Percentiles rank a stretch among this genome's conserved stretches.
These are phyloP conservation scores for Cavenderia fasciculata DNA, from an alignment of 78 protist genomes.

Conservation along the genomic window DNA sequence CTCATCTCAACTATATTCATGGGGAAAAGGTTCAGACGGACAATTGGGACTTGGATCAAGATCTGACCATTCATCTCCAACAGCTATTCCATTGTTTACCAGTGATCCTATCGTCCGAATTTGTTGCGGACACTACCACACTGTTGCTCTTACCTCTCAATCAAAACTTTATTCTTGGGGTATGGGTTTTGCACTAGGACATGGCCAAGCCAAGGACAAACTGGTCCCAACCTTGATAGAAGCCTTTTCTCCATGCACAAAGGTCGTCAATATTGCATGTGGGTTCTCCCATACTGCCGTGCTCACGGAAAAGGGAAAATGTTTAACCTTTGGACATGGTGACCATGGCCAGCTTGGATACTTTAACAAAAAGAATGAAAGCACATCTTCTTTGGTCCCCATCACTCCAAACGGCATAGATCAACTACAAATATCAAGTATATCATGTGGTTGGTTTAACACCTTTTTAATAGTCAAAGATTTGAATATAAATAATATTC, in stretches of 20 bases:
- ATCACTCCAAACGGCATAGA: too few species aligned
- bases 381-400: too few species aligned
- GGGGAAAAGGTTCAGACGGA: slow-evolving; percentile 56
- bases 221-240: slow-evolving; percentile 13
- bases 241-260: background rate
- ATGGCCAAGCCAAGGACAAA: background rate
- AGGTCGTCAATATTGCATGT: slow-evolving; percentile 6
- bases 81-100: background rate
- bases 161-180: slow-evolving; percentile 37
- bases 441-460: too few species aligned
- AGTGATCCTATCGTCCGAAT: slow-evolving; percentile 6
- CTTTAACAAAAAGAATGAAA: too few species aligned
- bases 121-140: slow-evolving; percentile 25
- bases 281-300: slow-evolving; percentile 43
- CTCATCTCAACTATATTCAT: background rate
- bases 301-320: slow-evolving; percentile 24
- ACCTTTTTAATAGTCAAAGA: too few species aligned
- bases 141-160: background rate
- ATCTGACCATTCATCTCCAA: background rate
- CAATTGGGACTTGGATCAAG: slow-evolving; percentile 19
- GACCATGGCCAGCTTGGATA: slow-evolving; percentile 54
- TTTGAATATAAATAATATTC: too few species aligned
- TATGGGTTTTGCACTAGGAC: slow-evolving; percentile 32
- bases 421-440: too few species aligned
- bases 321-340: slow-evolving; percentile 44